A percentile compares a stretch with the other conserved stretches of the same genome.
These are phyloP conservation scores for Arthrobotrys musiformis DNA, from an alignment of 2,329 filamentous ascomycete genomes.

Conservation along the genomic window DNA sequence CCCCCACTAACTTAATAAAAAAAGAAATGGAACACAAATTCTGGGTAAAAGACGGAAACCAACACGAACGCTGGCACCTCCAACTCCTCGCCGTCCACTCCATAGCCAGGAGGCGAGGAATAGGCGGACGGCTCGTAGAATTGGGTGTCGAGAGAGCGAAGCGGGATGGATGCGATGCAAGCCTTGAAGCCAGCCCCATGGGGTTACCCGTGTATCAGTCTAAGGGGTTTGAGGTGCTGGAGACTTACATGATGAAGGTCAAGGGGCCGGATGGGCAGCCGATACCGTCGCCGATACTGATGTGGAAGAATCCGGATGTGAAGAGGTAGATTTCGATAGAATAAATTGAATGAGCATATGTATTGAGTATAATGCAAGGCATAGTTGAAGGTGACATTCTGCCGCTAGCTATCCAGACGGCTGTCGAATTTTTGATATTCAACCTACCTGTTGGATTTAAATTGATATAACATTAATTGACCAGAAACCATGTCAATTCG, in stretches of 20 bases:
- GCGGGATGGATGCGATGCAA: conserved; percentile 48
- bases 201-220: conserved; percentile 33
- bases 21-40: conserved; percentile 35
- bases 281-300: conserved; percentile 30
- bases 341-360: background rate
- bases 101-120: conserved; percentile 33
- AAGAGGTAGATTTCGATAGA: background rate
- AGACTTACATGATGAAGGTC: conserved; percentile 22
- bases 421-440: too few species aligned
- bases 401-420: too few species aligned
- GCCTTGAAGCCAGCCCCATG: conserved; percentile 47
- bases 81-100: conserved; percentile 41
- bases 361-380: conserved; percentile 14
- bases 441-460: background rate
- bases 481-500: too few species aligned
- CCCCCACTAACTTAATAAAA: too few species aligned
- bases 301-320: conserved; percentile 45
- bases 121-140: conserved; percentile 31
- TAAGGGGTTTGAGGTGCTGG: conserved; percentile 40
- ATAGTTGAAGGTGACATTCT: conserved; percentile 28
- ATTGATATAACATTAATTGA: background rate
- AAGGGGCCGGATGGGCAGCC: conserved; percentile 21
- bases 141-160: conserved; percentile 33
- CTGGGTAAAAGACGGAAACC: conserved; percentile 18
- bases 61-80: conserved; percentile 43